Evolutionary conservation across 345 rosid species (phyloP).

Genomic region (Salix arbutifolia): DNA sequence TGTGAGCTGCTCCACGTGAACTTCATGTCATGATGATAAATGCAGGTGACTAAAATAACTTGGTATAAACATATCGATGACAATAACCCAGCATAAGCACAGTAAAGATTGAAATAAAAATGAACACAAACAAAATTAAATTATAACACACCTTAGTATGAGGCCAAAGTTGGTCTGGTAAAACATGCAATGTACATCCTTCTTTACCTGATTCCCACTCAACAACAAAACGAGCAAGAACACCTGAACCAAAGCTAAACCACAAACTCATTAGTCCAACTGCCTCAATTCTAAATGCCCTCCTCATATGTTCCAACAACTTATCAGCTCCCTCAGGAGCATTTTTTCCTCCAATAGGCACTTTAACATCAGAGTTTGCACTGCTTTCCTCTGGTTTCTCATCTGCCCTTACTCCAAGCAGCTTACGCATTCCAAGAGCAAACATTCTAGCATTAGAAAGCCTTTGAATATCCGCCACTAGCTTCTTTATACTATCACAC

Average conservation of each 20-base stretch:
- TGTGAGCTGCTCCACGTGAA: too few relatives aligned
- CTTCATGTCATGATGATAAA: too few relatives aligned
- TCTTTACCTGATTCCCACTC: constrained; percentile 98
- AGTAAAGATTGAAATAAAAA: neutral
- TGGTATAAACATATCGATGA: neutral
- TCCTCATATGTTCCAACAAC: constrained; percentile 75
- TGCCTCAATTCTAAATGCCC: constrained; percentile 89
- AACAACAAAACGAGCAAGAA: constrained; percentile 92
- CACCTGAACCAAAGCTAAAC: constrained; percentile 92
- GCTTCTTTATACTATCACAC: constrained; percentile 80
- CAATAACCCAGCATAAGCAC: neutral
- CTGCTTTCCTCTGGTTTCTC: constrained; percentile 63
- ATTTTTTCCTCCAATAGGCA: constrained; percentile 51
- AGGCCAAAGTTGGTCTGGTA: constrained; percentile 99
- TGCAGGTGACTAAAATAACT: too few relatives aligned
- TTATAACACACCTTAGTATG: constrained; percentile 66
- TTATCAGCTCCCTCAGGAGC: constrained; percentile 66
- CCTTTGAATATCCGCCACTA: constrained; percentile 88
- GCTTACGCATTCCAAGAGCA: constrained; percentile 85
- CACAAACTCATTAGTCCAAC: constrained; percentile 93
- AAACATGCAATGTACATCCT: constrained; percentile 99
- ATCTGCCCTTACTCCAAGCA: constrained; percentile 86
- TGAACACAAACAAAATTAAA: neutral
- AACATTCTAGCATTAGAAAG: constrained; percentile 95
- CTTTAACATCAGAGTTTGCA: constrained; percentile 47